Evolutionary conservation across 208 protist genomes (phyloP).

Genomic region (Trypanosoma grayi): DNA sequence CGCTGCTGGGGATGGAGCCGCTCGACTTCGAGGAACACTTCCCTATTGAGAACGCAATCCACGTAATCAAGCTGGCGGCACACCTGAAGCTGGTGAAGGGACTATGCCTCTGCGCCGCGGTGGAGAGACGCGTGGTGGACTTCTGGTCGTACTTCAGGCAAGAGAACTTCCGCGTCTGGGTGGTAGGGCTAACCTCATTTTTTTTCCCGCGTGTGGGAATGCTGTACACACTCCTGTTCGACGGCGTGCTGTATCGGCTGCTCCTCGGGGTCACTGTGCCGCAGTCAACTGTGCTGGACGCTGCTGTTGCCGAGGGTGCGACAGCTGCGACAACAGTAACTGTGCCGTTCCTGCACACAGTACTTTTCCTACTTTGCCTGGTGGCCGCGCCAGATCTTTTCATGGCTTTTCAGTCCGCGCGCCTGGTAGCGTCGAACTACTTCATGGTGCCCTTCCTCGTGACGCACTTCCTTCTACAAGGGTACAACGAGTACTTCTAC

Average conservation of each 20-base stretch:
- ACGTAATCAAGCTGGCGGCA: slow-evolving; percentile 49
- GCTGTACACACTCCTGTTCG: slow-evolving; percentile 36
- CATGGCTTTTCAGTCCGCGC: slow-evolving; percentile 30
- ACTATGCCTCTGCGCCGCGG: slow-evolving; percentile 25
- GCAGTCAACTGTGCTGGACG: slow-evolving; percentile 5
- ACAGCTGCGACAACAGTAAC: neutral
- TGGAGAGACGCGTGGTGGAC: slow-evolving; percentile 3
- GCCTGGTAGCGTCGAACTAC: slow-evolving; percentile 38
- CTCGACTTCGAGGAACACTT: slow-evolving; percentile 57
- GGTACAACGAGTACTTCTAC: slow-evolving; percentile 36
- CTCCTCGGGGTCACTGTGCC: slow-evolving; percentile 17
- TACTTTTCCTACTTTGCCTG: slow-evolving; percentile 34
- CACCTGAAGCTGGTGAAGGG: slow-evolving; percentile 45
- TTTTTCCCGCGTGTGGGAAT: slow-evolving; percentile 53
- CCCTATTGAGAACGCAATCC: slow-evolving; percentile 46
- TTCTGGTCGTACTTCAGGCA: slow-evolving; percentile 48
- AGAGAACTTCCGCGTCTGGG: slow-evolving; percentile 39
- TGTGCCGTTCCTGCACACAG: slow-evolving; percentile 13
- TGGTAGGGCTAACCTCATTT: slow-evolving; percentile 28
- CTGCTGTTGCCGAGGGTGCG: neutral
- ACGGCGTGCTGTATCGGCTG: slow-evolving; percentile 32
- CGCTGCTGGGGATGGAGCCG: slow-evolving; percentile 45
- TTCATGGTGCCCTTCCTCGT: slow-evolving; percentile 40
- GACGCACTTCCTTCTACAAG: slow-evolving; percentile 45
- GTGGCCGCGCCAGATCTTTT: slow-evolving; percentile 46